These are phyloP conservation scores for Cornus kousa DNA, from an alignment of 148 eudicot species.

Conservation along the genomic window DNA sequence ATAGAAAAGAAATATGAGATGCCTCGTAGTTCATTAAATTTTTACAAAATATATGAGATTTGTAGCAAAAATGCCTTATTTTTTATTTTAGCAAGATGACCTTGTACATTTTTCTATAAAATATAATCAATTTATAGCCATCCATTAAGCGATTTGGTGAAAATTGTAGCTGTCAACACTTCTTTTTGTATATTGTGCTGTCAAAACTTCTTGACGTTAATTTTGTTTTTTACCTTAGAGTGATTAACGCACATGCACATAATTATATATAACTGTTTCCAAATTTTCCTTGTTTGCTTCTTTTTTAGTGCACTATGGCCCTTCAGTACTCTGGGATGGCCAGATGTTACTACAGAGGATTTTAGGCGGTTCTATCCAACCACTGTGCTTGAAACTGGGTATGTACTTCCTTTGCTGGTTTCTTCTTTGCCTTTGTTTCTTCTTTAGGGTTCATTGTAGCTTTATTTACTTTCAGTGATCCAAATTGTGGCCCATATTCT, in stretches of 20 bases:
- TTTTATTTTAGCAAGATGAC: too few species aligned
- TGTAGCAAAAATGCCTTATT: too few species aligned
- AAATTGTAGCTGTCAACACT: too few species aligned
- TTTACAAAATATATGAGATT: too few species aligned
- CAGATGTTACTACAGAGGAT: constrained; percentile 81
- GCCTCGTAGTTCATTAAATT: too few species aligned
- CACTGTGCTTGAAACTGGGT: constrained; percentile 97
- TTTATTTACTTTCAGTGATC: neutral
- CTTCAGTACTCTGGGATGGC: constrained; percentile 99
- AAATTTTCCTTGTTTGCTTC: constrained; percentile 11
- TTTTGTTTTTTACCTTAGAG: neutral
- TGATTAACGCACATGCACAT: neutral
- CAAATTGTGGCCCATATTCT: neutral
- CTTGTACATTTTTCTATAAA: too few species aligned
- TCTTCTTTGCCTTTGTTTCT: constrained; percentile 6
- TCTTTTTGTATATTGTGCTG: neutral
- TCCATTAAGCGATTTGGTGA: too few species aligned
- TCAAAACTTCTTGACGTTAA: neutral
- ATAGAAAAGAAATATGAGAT: too few species aligned
- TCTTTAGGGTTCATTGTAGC: neutral
- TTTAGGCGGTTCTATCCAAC: constrained; percentile 84
- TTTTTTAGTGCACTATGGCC: constrained; percentile 81
- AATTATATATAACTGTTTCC: neutral
- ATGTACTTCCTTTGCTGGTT: constrained; percentile 15
- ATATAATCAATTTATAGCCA: too few species aligned